A percentile compares a stretch with the other conserved stretches of the same genome.
Conservation (phyloP, 2,329 filamentous ascomycete species). For the Mariannaea elegans region DNA sequence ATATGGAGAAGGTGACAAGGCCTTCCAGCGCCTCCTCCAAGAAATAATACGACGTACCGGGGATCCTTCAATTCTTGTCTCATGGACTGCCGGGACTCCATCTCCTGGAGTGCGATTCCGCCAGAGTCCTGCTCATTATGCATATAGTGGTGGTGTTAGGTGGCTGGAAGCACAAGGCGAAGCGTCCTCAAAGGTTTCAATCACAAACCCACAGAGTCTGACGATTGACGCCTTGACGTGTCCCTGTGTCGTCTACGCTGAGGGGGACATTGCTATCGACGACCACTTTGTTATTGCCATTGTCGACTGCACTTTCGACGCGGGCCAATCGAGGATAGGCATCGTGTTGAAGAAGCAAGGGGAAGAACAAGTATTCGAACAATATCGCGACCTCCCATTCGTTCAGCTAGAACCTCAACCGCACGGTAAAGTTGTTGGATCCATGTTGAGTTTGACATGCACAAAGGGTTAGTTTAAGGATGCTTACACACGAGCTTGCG, state of each 20-base stretch:
- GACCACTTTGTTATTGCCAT: conserved; percentile 19
- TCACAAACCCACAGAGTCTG: conserved; percentile 11
- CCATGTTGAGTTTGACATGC: conserved; percentile 12
- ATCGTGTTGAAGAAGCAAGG: conserved; percentile 11
- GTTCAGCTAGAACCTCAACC: conserved; percentile 16
- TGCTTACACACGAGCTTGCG: background rate
- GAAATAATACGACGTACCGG: conserved; percentile 30
- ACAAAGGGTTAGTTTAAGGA: conserved; percentile 8
- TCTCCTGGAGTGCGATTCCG: background rate
- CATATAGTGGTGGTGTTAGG: conserved; percentile 14
- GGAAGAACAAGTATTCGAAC: conserved; percentile 12
- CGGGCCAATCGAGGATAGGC: conserved; percentile 14
- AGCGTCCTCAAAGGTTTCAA: conserved; percentile 18
- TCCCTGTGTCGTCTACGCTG: conserved; percentile 18
- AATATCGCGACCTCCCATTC: conserved; percentile 18
- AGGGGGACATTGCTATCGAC: conserved; percentile 9
- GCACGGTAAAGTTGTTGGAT: conserved; percentile 17
- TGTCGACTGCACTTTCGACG: conserved; percentile 17
- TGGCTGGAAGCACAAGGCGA: conserved; percentile 19
- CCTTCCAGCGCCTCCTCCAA: conserved; percentile 37
- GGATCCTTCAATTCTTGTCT: conserved; percentile 20
- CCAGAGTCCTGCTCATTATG: conserved; percentile 18
- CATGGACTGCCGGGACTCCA: conserved; percentile 15
- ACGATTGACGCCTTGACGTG: conserved; percentile 12
- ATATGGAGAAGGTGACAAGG: conserved; percentile 40